Evolutionary conservation across 805 yeast species (phyloP), one percentile per base, ranked within the genome.

Genomic region (Schwanniomyces yamadae): DNA sequence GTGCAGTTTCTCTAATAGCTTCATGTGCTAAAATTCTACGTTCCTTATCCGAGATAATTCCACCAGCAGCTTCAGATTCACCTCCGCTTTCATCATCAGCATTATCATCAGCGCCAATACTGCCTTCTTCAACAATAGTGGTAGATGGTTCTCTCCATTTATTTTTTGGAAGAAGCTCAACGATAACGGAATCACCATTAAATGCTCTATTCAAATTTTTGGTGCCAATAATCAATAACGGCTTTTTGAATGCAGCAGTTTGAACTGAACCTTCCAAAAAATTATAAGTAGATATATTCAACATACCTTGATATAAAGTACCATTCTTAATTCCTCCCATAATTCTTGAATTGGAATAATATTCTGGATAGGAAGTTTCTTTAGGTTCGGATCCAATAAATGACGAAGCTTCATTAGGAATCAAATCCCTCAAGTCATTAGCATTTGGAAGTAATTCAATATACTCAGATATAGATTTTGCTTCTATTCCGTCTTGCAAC

Each of bases 261-360:
- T 78, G 73, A 2, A 93, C 82, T 1, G 84, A 74, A 33, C 95
- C 99, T 63, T 93, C 96, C 39, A 90, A 69, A 52, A 84, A 82
- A 57, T 93, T 93, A 58, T 88, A 93, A 13, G 89, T 80, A 4
- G 91, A 86, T 12, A 90, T 78, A 47, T 78, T 77, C 48, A 93
- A 73, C 19, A 72, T 71, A 21, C 99, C 99, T 61, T 88, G 96
- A 55, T 83, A 84, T 30, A 93, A 65, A 9, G 91, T 80, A 15
- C 96, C 96, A 49, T 80, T 84, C 54, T 83, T 84, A 42, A 91
- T 60, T 29, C 99, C 99, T 33, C 95, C 98, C 77, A 88, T 78
- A 10, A 89, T 69, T 62, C 95, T 75, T 0, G 98, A 78, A 28
- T 80, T 77, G 4, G 90, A 61, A 56, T 84, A 87, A 54, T 88